These are phyloP conservation scores for Cladophialophora psammophila DNA, from an alignment of 2,329 filamentous ascomycete genomes.

Conservation along the genomic window DNA sequence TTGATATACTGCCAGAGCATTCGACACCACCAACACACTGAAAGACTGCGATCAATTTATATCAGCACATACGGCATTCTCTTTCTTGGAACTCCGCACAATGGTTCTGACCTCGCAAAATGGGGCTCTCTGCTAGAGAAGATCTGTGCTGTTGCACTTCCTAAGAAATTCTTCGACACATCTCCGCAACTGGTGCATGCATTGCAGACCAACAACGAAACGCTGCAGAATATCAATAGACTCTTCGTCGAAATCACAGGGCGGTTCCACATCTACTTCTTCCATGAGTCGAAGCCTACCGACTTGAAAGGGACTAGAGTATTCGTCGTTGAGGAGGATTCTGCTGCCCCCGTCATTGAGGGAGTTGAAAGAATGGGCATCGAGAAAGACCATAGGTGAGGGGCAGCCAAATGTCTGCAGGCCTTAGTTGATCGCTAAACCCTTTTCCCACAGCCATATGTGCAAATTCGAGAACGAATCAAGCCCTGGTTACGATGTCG, in stretches of 20 bases:
- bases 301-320: conserved; percentile 69
- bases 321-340: conserved; percentile 73
- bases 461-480: conserved; percentile 72
- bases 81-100: conserved; percentile 79
- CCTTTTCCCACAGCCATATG: conserved; percentile 61
- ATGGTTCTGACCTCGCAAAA: conserved; percentile 70
- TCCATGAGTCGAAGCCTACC: conserved; percentile 76
- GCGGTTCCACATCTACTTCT: conserved; percentile 77
- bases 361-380: conserved; percentile 78
- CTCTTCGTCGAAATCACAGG: conserved; percentile 75
- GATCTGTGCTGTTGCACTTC: conserved; percentile 70
- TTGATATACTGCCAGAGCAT: conserved; percentile 72
- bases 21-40: conserved; percentile 61
- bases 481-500: conserved; percentile 69
- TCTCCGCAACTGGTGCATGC: conserved; percentile 73
- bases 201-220: conserved; percentile 77
- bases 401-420: neutral
- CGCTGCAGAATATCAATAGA: conserved; percentile 74
- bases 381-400: conserved; percentile 66
- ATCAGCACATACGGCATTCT: conserved; percentile 78
- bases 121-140: conserved; percentile 73
- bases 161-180: conserved; percentile 70
- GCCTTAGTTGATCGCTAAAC: neutral
- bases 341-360: conserved; percentile 72
- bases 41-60: conserved; percentile 72